Base-by-base conservation (phyloP, 306 rosid species). In the Rubus idaeus region DNA sequence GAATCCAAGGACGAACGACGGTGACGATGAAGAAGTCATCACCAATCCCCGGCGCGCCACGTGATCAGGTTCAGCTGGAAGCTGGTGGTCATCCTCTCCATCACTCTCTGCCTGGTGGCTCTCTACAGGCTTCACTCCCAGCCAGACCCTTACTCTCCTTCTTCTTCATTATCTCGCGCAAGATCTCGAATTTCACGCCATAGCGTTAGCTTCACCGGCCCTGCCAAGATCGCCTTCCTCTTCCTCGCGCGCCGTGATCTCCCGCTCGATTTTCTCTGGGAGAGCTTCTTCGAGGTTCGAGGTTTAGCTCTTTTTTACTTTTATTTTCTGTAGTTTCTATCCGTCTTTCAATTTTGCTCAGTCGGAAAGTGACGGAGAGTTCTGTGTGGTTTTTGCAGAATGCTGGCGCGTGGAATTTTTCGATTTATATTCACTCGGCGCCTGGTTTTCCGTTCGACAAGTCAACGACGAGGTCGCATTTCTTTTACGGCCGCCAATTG, bases 251-350 rank as follows among this genome's bases (percentile, higher is more conserved):
- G 99, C 62, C 94, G 84, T 8, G 78, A 81, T 71, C 81, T 95
- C 30, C 97, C 99, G 14, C 97, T 95, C 46, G 99, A 92, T 87
- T 95, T 95, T 77, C 94, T 95, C 37, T 95, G 97, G 99, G 97
- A 67, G 23, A 51, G 82, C 55, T 95, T 95, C 88, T 91, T 95
- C 53, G 87, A 95, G 98, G 98, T 91, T 92, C 45, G 87, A 95
- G 98, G 98, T 94, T 68, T 30, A 26, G 37, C 13, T 4, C 13
- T 45, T 12, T 46, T 40, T 17, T 10, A 4, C 60, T 55, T 6
- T 3, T 9, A 45, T 8, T 75, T 82, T 73, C 81, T 76, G 74
- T 3, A 10, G 21, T 56, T 56, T 56, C 30, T 11, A 10, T 3
- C 10, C 5, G 63, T 4, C 35, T 35, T 23, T 21, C 4, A 16